Conservation (phyloP, 306 rosid genomes). For the Rosa chinensis region DNA sequence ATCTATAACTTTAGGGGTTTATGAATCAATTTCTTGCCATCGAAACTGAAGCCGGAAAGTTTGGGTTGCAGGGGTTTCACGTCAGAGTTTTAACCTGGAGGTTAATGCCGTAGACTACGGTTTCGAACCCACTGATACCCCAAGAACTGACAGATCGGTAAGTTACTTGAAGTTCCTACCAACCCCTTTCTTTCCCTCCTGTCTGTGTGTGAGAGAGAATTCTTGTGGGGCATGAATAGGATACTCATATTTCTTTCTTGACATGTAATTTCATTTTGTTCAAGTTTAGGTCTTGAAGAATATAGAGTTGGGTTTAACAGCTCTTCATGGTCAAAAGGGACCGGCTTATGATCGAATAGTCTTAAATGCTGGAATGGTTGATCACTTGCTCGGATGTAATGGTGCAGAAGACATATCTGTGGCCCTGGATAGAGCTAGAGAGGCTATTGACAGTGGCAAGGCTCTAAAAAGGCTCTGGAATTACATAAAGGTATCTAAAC, state of each 20-base stretch:
- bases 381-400: constrained; percentile 89
- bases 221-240: not conserved
- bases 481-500: constrained; percentile 73
- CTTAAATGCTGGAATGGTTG: constrained; percentile 88
- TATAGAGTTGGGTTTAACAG: constrained; percentile 84
- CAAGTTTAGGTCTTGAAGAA: constrained; percentile 68
- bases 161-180: constrained; percentile 7
- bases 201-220: not conserved
- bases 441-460: constrained; percentile 87
- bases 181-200: not conserved
- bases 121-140: constrained; percentile 85
- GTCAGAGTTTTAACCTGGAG: constrained; percentile 76
- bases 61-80: constrained; percentile 74
- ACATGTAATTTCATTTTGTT: constrained; percentile 19
- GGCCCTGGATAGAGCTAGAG: constrained; percentile 88
- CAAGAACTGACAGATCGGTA: constrained; percentile 98
- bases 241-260: not conserved
- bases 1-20: constrained; percentile 5
- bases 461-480: constrained; percentile 76
- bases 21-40: constrained; percentile 8
- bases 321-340: constrained; percentile 81
- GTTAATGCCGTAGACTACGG: constrained; percentile 86
- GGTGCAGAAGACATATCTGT: constrained; percentile 76
- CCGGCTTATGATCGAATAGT: constrained; percentile 91
- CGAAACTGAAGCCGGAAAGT: constrained; percentile 18